Base-by-base conservation (phyloP, 164 flowering plant species). In the Kalanchoe fedtschenkoi region DNA sequence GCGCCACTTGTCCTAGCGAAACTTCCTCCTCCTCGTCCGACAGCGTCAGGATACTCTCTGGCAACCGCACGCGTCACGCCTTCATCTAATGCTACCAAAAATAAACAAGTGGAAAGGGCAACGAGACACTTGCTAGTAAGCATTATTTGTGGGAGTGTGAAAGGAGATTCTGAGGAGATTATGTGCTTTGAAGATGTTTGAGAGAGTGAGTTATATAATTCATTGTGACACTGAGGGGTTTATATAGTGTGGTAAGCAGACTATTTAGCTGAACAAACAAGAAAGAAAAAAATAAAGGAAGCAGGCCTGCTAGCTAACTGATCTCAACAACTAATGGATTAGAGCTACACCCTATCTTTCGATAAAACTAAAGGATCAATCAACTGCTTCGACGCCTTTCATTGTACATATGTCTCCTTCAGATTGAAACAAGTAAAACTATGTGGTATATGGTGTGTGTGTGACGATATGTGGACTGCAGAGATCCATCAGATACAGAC, bases 1-100 rank as follows among this genome's bases (percentile, higher is more conserved):
- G 60, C 53, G 1, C 75, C 74, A 0, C 60, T 69, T 7, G 60
- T 70, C 61, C 17, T 13, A 0, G 64, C 71, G 34, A 73, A 76
- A 28, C 56, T 37, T 37, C 39, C 8, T 2, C 39, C 32, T 51
- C 56, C 32, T 24, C 56, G 6, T 2, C 32, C 56, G 1, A 51
- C 56, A 16, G 1, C 56, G 26, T 51, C 28, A 51, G 56, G 56
- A 29, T 24, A 51, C 17, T 51, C 32, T 51, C 56, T 51, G 26
- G 56, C 56, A 51, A 51, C 32, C 56, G 26, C 56, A 51, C 28
- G 8, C 9, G 6, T 44, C 24, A 15, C n/a, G n/a, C n/a, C n/a
- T n/a, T n/a, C n/a, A 9, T 41, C 44, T 41, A 41, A 47, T 24
- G 32, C 56, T 32, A 51, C 56, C 28, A 24, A n/a, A 51, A 51